Evolutionary conservation across 306 rosid genomes (phyloP).

Genomic region (Potentilla sterilis): DNA sequence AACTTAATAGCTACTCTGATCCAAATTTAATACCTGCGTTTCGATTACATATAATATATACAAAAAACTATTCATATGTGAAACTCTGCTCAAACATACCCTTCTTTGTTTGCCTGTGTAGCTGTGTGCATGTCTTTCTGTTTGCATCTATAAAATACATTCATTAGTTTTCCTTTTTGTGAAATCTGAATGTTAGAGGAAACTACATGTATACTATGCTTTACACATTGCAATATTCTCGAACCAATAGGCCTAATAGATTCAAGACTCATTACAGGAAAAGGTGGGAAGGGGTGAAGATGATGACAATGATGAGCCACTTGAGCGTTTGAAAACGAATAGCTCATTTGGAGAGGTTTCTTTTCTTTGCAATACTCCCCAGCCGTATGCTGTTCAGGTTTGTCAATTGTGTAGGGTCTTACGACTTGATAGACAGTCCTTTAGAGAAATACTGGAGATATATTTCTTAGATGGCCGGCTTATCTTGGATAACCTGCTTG

Average conservation of each 20-base stretch:
- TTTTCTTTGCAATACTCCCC: constrained; percentile 58
- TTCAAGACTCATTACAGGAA: constrained; percentile 30
- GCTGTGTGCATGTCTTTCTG: no score
- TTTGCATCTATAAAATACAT: neutral
- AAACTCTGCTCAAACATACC: neutral
- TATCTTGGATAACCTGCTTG: constrained; percentile 55
- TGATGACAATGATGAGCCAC: constrained; percentile 31
- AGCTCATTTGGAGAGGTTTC: constrained; percentile 60
- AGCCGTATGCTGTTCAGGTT: constrained; percentile 40
- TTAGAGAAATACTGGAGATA: constrained; percentile 45
- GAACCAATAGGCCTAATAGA: constrained; percentile 11
- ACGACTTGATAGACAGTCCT: constrained; percentile 58
- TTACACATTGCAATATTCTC: neutral
- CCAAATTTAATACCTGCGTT: neutral
- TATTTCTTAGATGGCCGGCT: constrained; percentile 52
- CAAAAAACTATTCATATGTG: neutral
- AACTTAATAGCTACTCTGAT: neutral
- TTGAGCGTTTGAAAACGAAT: constrained; percentile 27
- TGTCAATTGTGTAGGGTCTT: constrained; percentile 51
- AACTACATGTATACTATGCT: neutral
- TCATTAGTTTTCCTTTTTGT: neutral
- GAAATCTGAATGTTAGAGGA: neutral
- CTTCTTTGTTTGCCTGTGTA: neutral
- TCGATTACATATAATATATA: neutral
- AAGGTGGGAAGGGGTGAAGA: constrained; percentile 39